Evolutionary conservation across 169 alveolate species (phyloP).

Genomic region (Plasmodium cynomolgi): DNA sequence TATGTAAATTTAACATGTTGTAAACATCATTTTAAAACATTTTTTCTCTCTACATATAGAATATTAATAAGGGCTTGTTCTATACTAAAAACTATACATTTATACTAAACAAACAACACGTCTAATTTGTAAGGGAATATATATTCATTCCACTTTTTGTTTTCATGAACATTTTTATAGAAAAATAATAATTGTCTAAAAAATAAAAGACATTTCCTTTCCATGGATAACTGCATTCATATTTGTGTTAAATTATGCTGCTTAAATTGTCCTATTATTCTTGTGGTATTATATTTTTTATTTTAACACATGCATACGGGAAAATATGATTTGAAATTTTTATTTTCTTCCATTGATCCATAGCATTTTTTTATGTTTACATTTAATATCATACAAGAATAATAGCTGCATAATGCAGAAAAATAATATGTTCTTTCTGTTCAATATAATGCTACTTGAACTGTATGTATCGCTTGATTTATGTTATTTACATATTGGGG

Average conservation of each 20-base stretch:
- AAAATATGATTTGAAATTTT: too few relatives aligned
- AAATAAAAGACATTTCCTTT: background rate
- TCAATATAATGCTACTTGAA: background rate
- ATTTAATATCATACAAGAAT: too few relatives aligned
- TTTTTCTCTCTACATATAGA: too few relatives aligned
- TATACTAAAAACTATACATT: too few relatives aligned
- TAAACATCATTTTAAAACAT: too few relatives aligned
- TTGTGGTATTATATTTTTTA: too few relatives aligned
- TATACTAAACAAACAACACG: background rate
- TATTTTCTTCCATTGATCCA: background rate
- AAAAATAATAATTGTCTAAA: too few relatives aligned
- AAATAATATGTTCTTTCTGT: background rate
- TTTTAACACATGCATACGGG: background rate
- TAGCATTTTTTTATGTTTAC: too few relatives aligned
- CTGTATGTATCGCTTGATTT: background rate
- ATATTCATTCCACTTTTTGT: background rate
- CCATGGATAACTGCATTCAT: background rate
- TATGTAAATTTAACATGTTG: too few relatives aligned
- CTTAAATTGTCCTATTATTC: background rate
- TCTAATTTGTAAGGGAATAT: background rate
- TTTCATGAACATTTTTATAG: background rate
- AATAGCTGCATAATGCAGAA: background rate
- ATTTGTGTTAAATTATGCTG: background rate
- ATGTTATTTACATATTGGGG: background rate
- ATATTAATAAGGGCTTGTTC: too few relatives aligned